Conservation (phyloP, 2,329 filamentous ascomycete species). For the Periconia sp. region DNA sequence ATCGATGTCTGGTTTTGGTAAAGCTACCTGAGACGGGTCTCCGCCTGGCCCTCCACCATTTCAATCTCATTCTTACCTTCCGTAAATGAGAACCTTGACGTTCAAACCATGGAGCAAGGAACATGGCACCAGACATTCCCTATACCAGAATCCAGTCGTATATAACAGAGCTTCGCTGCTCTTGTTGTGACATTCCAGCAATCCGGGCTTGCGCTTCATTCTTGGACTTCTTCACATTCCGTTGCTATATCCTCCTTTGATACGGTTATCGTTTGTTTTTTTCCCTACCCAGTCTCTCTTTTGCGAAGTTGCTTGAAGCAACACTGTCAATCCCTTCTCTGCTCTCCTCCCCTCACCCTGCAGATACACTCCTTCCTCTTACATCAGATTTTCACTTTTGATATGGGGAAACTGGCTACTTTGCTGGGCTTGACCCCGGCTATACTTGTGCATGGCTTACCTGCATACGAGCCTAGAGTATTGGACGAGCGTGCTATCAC, state of each 20-base stretch:
- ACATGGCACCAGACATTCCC: neutral
- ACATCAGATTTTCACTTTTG: neutral
- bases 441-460: constrained; percentile 24
- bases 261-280: constrained; percentile 14
- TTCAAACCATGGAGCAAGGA: neutral
- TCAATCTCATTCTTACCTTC: constrained; percentile 25
- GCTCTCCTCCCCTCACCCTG: neutral
- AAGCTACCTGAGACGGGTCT: constrained; percentile 19
- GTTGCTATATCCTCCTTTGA: constrained; percentile 13
- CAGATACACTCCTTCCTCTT: neutral
- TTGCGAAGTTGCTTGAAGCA: constrained; percentile 2
- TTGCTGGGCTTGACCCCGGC: constrained; percentile 28
- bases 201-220: constrained; percentile 26
- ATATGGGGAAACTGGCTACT: constrained; percentile 30
- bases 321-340: neutral
- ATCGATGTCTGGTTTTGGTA: constrained; percentile 20
- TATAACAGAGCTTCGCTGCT: constrained; percentile 19
- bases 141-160: constrained; percentile 13
- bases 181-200: constrained; percentile 18
- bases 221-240: constrained; percentile 29
- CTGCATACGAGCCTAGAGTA: constrained; percentile 13
- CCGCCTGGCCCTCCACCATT: constrained; percentile 24
- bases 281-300: constrained; percentile 12
- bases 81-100: constrained; percentile 13
- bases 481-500: constrained; percentile 27